These are phyloP conservation scores for Dictyostelium firmibasis DNA, from an alignment of 78 protist species.

Conservation along the genomic window DNA sequence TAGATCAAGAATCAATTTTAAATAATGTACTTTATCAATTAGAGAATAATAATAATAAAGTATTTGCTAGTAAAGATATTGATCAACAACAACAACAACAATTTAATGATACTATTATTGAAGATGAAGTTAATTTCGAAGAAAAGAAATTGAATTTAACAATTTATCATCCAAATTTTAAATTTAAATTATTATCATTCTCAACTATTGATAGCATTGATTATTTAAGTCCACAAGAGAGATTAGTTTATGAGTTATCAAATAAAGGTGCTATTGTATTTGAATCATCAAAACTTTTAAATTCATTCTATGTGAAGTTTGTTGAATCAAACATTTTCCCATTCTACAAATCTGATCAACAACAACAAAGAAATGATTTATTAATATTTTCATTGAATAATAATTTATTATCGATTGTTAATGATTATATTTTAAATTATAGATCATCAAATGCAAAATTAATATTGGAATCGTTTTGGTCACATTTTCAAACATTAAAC, in stretches of 20 bases:
- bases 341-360: neutral
- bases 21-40: neutral
- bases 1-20: slow-evolving; percentile 12
- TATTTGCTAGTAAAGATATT: neutral
- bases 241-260: neutral
- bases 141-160: neutral
- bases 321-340: neutral
- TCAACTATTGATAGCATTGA: neutral
- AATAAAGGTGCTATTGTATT: slow-evolving; percentile 1
- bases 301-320: neutral
- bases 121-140: neutral
- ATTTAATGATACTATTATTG: neutral
- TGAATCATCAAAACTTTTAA: neutral
- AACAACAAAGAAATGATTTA: slow-evolving; percentile 38
- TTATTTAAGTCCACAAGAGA: slow-evolving; percentile 52
- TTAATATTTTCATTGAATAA: slow-evolving; percentile 33
- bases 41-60: neutral
- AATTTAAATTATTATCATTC: neutral
- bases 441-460: slow-evolving; percentile 32
- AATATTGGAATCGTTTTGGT: slow-evolving; percentile 28
- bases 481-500: slow-evolving; percentile 18
- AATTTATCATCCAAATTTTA: slow-evolving; percentile 16
- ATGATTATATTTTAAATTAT: slow-evolving; percentile 10
- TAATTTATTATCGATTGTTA: slow-evolving; percentile 20
- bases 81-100: neutral